Base-by-base conservation (phyloP, 371 early-diverging fungal species). In the Apophysomyces ossiformis region DNA sequence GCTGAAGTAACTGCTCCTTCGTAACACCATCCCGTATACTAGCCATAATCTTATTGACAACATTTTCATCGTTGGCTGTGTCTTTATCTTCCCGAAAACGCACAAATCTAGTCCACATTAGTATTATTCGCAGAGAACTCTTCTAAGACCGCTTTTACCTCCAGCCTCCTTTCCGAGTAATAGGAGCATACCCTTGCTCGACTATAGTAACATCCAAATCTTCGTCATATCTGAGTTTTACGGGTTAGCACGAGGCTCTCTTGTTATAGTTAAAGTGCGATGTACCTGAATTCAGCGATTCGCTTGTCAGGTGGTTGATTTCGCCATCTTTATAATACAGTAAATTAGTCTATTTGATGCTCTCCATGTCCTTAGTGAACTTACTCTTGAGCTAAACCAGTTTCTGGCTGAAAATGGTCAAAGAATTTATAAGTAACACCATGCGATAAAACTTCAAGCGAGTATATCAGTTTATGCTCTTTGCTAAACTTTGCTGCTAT, bases 21-120 rank as follows among this genome's bases (percentile, higher is more conserved):
- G 84, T 79, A 6, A 92, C 83, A 41, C 83, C 83, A 43, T 88
- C 82, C 7, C 75, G 73, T 18, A 89, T 77, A 60, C 78, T 78
- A 13, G 83, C 69, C 12, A 90, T 37, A 5, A 89, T 77, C 57
- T 83, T 82, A 39, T 81, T 77, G 5, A 87, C 86, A 0, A 81
- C 81, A 26, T 67, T 72, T 61, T 88, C 89, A 57, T 89, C 89
- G 69, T 91, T 90, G 13, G 89, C 88, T 18, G 80, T 83, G n/a
- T 79, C 78, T 68, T 90, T 91, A 71, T 93, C 93, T 16, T 78
- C 82, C 16, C 93, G 78, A 13, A 89, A 81, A 21, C 89, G 85
- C 21, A 89, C 85, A 72, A 91, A 87, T 72, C 83, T 79, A 71
- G 32, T 38, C 26, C 8, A 12, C 46, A 45, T 43, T 26, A 6